A percentile compares a stretch with the other conserved stretches of the same genome.
These are phyloP conservation scores for Neurospora terricola DNA, from an alignment of 495 filamentous ascomycete species.

Conservation along the genomic window DNA sequence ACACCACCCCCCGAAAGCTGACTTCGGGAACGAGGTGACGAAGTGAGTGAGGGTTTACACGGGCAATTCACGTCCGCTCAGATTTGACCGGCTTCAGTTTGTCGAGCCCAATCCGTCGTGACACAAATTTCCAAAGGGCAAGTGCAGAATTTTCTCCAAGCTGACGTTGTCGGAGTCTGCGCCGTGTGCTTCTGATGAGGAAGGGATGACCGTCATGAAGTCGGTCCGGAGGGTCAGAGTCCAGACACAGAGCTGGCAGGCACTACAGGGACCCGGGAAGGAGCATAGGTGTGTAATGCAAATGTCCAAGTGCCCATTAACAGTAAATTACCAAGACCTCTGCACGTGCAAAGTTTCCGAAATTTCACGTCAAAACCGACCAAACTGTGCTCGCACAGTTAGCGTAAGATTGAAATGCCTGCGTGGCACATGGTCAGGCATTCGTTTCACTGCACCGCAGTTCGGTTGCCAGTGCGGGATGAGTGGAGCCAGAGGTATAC, in stretches of 20 bases:
- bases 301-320: neutral
- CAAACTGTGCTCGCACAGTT: constrained; percentile 11
- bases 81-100: neutral
- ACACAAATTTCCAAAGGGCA: neutral
- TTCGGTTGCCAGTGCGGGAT: neutral
- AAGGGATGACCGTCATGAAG: neutral
- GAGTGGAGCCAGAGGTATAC: neutral
- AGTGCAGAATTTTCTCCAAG: neutral
- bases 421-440: neutral
- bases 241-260: neutral
- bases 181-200: neutral
- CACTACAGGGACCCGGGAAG: neutral
- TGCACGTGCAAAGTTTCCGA: neutral
- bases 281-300: neutral
- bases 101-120: neutral
- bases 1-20: neutral
- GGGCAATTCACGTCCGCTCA: neutral
- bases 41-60: neutral
- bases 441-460: neutral
- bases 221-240: neutral
- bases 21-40: neutral
- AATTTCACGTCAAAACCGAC: neutral
- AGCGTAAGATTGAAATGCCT: neutral
- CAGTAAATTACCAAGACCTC: neutral
- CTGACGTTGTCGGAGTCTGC: neutral